Conservation (phyloP, 73 alveolate species). For the Tetrahymena malaccensis region DNA sequence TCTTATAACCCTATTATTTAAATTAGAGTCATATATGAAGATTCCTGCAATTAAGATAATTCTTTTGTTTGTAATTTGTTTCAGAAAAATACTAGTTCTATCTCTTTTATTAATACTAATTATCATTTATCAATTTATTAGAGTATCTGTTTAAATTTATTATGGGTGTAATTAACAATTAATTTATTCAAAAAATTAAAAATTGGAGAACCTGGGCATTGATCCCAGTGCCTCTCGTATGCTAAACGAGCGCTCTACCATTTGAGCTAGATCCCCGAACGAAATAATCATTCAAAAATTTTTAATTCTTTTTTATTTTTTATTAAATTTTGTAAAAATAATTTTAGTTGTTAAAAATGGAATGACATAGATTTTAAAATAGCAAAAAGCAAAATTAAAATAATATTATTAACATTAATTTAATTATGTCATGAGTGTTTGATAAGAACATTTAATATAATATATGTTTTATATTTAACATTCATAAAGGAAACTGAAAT, state of each 20-base stretch:
- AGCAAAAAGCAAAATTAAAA: too few relatives aligned
- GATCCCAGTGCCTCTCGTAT: constrained; percentile 3
- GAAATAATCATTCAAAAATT: not conserved
- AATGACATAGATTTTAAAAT: too few relatives aligned
- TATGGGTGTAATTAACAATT: not conserved
- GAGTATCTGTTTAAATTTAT: not conserved
- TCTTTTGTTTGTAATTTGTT: not conserved
- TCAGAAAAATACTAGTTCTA: not conserved
- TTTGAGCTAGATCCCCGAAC: not conserved
- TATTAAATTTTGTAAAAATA: not conserved
- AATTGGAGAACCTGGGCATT: not conserved
- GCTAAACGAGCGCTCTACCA: constrained; percentile 3
- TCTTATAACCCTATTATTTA: not conserved
- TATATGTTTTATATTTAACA: not conserved
- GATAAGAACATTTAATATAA: not conserved
- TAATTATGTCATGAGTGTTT: too few relatives aligned
- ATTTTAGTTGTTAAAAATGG: too few relatives aligned
- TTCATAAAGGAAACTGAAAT: not conserved
- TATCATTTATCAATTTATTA: not conserved
- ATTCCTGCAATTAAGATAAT: not conserved
- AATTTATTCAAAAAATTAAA: not conserved
- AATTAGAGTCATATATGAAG: not conserved
- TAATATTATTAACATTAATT: too few relatives aligned
- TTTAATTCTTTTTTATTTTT: not conserved
- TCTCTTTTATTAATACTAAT: not conserved